A percentile compares a stretch with the other conserved stretches of the same genome.
Conservation (phyloP, 345 rosid genomes). For the Linum trigynum region DNA sequence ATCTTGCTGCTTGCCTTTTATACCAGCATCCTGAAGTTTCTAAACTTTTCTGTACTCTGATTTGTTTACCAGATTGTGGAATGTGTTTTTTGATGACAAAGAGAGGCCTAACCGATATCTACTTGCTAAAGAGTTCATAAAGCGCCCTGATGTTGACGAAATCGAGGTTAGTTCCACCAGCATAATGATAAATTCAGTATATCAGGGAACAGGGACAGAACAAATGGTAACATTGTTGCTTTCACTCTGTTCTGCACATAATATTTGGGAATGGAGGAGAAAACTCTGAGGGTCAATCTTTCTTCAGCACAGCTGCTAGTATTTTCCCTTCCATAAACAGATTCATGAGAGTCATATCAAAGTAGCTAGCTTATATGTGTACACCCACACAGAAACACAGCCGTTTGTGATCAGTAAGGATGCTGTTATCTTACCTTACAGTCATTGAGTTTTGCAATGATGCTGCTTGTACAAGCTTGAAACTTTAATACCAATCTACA, state of each 20-base stretch:
- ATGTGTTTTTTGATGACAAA: conserved; percentile 82
- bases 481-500: conserved; percentile 61
- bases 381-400: neutral
- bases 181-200: neutral
- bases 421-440: too few species aligned
- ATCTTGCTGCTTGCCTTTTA: neutral
- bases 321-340: conserved; percentile 71
- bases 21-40: too few species aligned
- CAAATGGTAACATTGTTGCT: neutral
- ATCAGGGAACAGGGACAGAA: neutral
- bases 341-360: conserved; percentile 75
- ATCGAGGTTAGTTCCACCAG: conserved; percentile 53
- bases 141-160: conserved; percentile 86
- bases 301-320: conserved; percentile 63
- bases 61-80: conserved; percentile 49
- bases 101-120: conserved; percentile 68
- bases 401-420: too few species aligned
- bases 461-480: neutral
- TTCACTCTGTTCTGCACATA: conserved; percentile 28
- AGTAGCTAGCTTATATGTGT: conserved; percentile 15
- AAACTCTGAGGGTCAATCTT: conserved; percentile 40
- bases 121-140: conserved; percentile 71
- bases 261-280: conserved; percentile 57
- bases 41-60: neutral
- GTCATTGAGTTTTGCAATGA: too few species aligned